phyloP scores from a whole-genome alignment of 139 green algal genomes.

The Micractinium sp. region DNA sequence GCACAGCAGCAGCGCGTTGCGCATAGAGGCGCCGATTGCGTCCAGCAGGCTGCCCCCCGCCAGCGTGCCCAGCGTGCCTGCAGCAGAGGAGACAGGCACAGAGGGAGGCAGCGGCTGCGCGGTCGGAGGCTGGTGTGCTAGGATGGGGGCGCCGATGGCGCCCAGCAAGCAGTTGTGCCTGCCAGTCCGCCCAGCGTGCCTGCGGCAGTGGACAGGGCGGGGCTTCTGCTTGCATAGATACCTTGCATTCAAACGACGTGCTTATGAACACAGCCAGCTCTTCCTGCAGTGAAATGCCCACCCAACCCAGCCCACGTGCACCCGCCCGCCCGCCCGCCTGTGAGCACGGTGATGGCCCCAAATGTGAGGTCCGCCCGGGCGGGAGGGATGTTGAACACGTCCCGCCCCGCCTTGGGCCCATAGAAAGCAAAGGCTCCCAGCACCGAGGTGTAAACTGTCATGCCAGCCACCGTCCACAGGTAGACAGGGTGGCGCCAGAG shows the following conservation, averaged over 20 bases:
- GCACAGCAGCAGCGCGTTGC: conserved; percentile 71
- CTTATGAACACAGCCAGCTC: too few relatives aligned
- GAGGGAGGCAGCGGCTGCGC: too few relatives aligned
- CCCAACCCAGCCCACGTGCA: background rate
- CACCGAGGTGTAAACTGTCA: conserved; percentile 80
- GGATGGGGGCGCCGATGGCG: too few relatives aligned
- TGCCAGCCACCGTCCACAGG: conserved; percentile 41
- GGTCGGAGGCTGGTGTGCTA: too few relatives aligned
- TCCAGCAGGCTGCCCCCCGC: conserved; percentile 85
- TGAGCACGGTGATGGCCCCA: conserved; percentile 88
- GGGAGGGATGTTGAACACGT: conserved; percentile 63
- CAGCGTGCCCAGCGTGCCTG: conserved; percentile 77
- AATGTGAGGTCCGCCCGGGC: conserved; percentile 84
- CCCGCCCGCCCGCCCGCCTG: conserved; percentile 40
- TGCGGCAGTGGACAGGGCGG: too few relatives aligned
- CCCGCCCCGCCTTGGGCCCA: conserved; percentile 72
- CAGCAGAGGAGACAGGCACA: background rate
- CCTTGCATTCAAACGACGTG: too few relatives aligned
- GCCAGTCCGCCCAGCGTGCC: too few relatives aligned
- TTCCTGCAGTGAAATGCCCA: background rate
- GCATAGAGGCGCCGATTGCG: conserved; percentile 69
- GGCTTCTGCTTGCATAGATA: background rate
- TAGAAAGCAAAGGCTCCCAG: conserved; percentile 87
- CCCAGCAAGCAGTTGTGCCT: too few relatives aligned
- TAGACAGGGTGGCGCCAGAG: conserved; percentile 3